Percentiles rank a stretch among this genome's conserved stretches.
Conservation (phyloP, 208 protist genomes). For the Wallacemonas rigidus region DNA sequence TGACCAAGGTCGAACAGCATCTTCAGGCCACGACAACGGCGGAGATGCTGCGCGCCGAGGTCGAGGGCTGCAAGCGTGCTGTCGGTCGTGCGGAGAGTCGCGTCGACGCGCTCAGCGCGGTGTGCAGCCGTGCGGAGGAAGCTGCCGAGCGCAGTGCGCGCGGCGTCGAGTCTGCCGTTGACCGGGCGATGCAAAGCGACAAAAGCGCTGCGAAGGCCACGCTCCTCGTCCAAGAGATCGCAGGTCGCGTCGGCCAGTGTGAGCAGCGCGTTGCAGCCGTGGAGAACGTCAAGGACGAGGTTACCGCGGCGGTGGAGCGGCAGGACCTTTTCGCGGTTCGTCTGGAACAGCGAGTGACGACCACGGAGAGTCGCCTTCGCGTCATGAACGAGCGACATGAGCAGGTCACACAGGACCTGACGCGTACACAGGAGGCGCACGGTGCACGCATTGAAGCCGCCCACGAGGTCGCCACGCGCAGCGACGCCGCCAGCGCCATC, state of each 20-base stretch:
- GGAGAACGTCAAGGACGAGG: constrained; percentile 23
- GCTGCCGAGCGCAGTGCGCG: constrained; percentile 36
- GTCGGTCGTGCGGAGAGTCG: constrained; percentile 59
- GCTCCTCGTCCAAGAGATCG: constrained; percentile 28
- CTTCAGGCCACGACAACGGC: constrained; percentile 50
- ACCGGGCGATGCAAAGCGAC: constrained; percentile 40
- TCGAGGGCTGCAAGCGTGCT: constrained; percentile 65
- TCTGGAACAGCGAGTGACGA: constrained; percentile 46
- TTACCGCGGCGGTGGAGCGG: constrained; percentile 22
- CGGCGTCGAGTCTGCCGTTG: constrained; percentile 26
- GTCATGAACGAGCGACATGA: constrained; percentile 32
- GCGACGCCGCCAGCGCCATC: constrained; percentile 52
- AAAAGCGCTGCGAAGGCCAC: constrained; percentile 23
- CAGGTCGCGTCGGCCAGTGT: constrained; percentile 18
- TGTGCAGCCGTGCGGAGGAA: constrained; percentile 53
- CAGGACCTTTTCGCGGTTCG: constrained; percentile 18
- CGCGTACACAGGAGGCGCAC: constrained; percentile 40
- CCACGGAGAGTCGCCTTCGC: constrained; percentile 32
- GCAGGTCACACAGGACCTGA: constrained; percentile 39
- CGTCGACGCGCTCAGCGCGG: constrained; percentile 48
- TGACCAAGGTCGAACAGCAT: constrained; percentile 59
- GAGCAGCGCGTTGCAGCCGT: constrained; percentile 25
- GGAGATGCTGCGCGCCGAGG: constrained; percentile 59
- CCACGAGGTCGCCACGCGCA: constrained; percentile 45
- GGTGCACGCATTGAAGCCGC: constrained; percentile 47